Evolutionary conservation across 2,329 filamentous ascomycete genomes (phyloP).

Genomic region (Beauveria caledonica): DNA sequence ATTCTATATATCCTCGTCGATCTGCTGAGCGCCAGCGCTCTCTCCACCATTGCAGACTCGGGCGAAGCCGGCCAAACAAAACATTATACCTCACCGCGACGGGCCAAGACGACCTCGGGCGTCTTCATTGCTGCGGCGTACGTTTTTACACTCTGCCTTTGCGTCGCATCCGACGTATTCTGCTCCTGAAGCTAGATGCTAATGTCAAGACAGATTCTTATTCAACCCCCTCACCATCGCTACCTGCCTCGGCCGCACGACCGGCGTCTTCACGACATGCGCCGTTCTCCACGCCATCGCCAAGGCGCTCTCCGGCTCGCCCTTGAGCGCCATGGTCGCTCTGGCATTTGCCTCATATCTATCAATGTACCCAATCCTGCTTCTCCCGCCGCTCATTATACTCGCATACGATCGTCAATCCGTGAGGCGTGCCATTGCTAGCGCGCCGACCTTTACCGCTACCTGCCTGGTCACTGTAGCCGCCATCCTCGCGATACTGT

Average conservation of each 20-base stretch:
- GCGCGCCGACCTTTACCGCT: constrained; percentile 42
- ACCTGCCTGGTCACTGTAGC: constrained; percentile 45
- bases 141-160: constrained; percentile 18
- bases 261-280: constrained; percentile 79
- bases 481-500: constrained; percentile 49
- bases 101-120: constrained; percentile 65
- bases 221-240: constrained; percentile 93
- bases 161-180: background rate
- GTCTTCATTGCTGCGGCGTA: constrained; percentile 73
- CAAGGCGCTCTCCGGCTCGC: constrained; percentile 67
- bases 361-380: constrained; percentile 81
- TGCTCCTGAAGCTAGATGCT: background rate
- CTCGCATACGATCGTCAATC: constrained; percentile 65
- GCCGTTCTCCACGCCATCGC: constrained; percentile 79
- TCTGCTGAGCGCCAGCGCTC: constrained; percentile 69
- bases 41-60: constrained; percentile 73
- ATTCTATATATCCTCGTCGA: constrained; percentile 77
- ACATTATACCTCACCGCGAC: constrained; percentile 70
- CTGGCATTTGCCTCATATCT: constrained; percentile 83
- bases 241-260: constrained; percentile 83
- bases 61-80: constrained; percentile 67
- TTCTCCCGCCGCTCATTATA: constrained; percentile 74
- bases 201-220: constrained; percentile 54
- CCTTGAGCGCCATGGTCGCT: constrained; percentile 71
- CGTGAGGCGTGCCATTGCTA: constrained; percentile 25